Percentiles rank a stretch among this genome's conserved stretches.
Conservation (phyloP, 2,329 filamentous ascomycete species). For the Sporothrix variecibatus region DNA sequence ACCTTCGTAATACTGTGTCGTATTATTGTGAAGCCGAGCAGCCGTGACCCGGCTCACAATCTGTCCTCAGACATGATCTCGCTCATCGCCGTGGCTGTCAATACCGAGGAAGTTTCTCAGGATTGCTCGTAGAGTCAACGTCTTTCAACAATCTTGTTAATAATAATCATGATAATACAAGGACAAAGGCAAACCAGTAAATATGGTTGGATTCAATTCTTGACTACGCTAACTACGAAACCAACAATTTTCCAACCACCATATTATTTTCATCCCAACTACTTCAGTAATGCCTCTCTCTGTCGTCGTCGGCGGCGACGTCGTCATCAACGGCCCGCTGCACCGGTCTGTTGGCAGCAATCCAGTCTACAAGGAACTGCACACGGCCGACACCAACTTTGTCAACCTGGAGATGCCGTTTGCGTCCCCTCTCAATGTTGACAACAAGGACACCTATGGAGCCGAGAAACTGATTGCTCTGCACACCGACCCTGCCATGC, state of each 20-base stretch:
- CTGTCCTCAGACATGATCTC: not conserved
- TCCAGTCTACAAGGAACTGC: not conserved
- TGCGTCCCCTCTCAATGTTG: not conserved
- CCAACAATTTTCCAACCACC: not conserved
- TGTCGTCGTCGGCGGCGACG: slow-evolving; percentile 15
- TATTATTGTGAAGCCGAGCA: not conserved
- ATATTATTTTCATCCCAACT: no score
- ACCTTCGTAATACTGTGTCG: not conserved
- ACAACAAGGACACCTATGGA: not conserved
- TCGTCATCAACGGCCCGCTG: slow-evolving; percentile 16
- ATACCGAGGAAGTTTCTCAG: not conserved
- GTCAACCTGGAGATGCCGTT: slow-evolving; percentile 18
- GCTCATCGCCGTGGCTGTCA: not conserved
- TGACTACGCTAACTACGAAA: not conserved
- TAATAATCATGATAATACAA: not conserved
- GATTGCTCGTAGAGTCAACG: no score
- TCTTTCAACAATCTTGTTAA: not conserved
- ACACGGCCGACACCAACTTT: slow-evolving; percentile 16
- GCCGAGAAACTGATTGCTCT: slow-evolving; percentile 3
- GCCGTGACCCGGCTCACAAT: not conserved
- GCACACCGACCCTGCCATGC: not conserved
- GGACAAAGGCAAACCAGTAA: no score
- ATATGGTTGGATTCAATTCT: no score
- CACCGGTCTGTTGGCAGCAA: not conserved
- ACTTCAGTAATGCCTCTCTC: not conserved